These are phyloP conservation scores for Carpinus fangiana DNA, from an alignment of 306 rosid genomes.

Conservation along the genomic window DNA sequence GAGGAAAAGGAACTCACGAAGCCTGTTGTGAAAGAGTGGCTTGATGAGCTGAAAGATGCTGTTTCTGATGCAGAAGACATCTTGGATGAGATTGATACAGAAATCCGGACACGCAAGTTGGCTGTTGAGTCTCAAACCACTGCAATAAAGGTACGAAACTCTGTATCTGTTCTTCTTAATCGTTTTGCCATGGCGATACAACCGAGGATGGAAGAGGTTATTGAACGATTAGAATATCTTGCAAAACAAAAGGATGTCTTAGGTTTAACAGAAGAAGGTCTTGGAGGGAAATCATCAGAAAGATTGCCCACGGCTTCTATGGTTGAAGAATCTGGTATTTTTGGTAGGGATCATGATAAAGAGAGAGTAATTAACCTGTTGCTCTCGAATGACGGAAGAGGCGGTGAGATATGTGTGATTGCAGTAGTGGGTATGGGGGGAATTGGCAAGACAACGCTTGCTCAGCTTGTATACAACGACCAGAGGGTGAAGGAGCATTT, in stretches of 20 bases:
- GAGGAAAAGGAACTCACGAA: conserved; percentile 25
- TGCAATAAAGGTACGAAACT: not conserved
- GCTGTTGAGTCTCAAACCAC: not conserved
- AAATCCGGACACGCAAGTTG: not conserved
- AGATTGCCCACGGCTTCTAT: not conserved
- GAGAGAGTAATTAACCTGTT: not conserved
- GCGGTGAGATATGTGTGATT: not conserved
- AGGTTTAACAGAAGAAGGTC: not conserved
- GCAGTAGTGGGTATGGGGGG: conserved; percentile 25
- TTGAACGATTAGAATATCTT: not conserved
- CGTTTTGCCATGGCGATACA: not conserved
- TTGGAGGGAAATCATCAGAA: not conserved
- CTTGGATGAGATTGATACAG: not conserved
- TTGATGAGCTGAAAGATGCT: conserved; percentile 15
- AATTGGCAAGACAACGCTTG: conserved; percentile 15
- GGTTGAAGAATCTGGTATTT: not conserved
- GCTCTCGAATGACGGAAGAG: not conserved
- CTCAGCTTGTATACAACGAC: conserved; percentile 16
- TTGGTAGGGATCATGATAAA: conserved; percentile 25
- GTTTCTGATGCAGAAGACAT: conserved; percentile 4
- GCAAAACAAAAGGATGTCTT: not conserved
- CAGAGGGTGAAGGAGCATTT: not conserved
- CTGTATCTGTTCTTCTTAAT: not conserved
- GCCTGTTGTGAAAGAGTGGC: conserved; percentile 4
- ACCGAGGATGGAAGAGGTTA: not conserved